Percentiles rank a stretch among this genome's conserved stretches.
These are phyloP conservation scores for Aeschynomene evenia DNA, from an alignment of 306 rosid genomes.

Conservation along the genomic window DNA sequence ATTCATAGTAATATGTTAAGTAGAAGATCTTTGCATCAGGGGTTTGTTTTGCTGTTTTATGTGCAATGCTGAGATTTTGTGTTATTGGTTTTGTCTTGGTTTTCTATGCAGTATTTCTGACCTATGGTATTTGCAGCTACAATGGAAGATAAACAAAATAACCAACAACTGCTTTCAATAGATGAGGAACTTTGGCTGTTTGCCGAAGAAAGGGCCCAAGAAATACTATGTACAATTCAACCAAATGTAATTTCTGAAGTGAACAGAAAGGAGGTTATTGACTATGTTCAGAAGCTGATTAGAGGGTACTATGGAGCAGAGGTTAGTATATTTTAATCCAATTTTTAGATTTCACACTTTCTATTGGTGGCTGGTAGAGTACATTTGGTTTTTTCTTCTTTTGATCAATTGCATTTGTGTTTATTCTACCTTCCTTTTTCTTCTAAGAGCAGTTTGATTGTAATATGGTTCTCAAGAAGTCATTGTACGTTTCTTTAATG, in stretches of 20 bases:
- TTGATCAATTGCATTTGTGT: not conserved
- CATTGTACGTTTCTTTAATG: not conserved
- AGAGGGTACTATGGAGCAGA: conserved; percentile 45
- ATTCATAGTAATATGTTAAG: not conserved
- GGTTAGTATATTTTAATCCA: conserved; percentile 42
- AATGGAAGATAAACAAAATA: conserved; percentile 40
- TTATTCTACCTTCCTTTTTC: conserved; percentile 8
- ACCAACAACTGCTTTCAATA: conserved; percentile 28
- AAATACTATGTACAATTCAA: conserved; percentile 52
- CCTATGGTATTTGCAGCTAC: conserved; percentile 32
- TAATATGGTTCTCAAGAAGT: conserved; percentile 13
- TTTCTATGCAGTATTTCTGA: conserved; percentile 28
- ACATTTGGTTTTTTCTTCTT: not conserved
- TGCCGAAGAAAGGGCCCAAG: conserved; percentile 58
- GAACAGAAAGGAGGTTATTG: conserved; percentile 46
- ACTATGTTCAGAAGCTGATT: conserved; percentile 45
- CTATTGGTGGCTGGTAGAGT: conserved; percentile 8
- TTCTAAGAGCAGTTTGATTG: conserved; percentile 1
- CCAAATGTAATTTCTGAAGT: conserved; percentile 62
- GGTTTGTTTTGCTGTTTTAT: not conserved
- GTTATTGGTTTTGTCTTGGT: conserved; percentile 36
- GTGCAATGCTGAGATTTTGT: conserved; percentile 25
- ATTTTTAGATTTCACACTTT: not conserved
- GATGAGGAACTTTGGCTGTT: conserved; percentile 61
- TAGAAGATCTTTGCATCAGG: not conserved